These are phyloP conservation scores for Spathaspora sp. DNA, from an alignment of 1,139 yeast species.

Conservation along the genomic window DNA sequence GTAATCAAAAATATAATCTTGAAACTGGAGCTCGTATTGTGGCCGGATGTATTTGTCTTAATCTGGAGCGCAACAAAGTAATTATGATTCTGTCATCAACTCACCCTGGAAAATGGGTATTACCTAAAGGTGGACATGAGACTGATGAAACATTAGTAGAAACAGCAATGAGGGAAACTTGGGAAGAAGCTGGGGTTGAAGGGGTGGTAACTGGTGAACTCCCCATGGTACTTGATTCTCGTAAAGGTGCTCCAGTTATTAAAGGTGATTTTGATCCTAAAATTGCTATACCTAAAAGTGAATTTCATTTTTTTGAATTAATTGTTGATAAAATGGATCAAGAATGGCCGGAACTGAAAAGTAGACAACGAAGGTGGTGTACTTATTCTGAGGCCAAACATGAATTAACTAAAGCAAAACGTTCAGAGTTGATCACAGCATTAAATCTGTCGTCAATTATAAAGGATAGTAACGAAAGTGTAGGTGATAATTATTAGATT, in stretches of 20 bases:
- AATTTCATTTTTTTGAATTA: conserved; percentile 85
- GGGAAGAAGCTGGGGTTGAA: conserved; percentile 96
- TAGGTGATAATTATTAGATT: conserved; percentile 6
- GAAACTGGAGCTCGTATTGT: conserved; percentile 78
- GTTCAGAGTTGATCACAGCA: conserved; percentile 72
- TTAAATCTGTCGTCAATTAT: conserved; percentile 52
- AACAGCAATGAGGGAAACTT: conserved; percentile 83
- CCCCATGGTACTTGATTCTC: conserved; percentile 66
- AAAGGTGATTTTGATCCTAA: conserved; percentile 42
- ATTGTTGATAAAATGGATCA: conserved; percentile 52
- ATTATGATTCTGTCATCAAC: conserved; percentile 76
- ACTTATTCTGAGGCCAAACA: conserved; percentile 68
- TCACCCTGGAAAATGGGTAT: conserved; percentile 69
- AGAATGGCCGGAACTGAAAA: conserved; percentile 71
- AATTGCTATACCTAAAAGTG: conserved; percentile 60
- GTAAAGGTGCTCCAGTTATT: conserved; percentile 57
- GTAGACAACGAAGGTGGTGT: conserved; percentile 74
- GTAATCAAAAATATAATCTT: conserved; percentile 42
- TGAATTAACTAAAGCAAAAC: conserved; percentile 55
- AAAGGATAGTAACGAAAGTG: conserved; percentile 26
- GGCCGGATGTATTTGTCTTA: conserved; percentile 86
- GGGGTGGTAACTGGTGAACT: conserved; percentile 57
- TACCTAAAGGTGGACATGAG: conserved; percentile 97
- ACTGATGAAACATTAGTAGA: conserved; percentile 65
- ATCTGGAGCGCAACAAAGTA: conserved; percentile 55